phyloP scores from a whole-genome alignment of 176 grass and related monocot genomes.

The Zoysia pacifica region DNA sequence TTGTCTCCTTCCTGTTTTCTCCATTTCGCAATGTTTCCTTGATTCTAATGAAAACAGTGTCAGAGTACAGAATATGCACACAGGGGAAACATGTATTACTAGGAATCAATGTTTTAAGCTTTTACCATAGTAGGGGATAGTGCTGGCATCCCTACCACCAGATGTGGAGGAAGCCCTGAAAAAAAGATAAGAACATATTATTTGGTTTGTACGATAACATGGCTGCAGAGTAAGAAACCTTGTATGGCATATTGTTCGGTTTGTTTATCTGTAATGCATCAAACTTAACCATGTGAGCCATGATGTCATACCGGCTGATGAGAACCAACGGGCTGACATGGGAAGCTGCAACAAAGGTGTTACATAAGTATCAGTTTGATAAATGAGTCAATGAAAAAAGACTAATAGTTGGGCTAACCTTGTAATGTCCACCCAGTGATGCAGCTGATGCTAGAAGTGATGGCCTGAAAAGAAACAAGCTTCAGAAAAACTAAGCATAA shows the following conservation, averaged over 20 bases:
- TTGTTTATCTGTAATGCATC: not conserved
- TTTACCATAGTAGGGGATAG: conserved; percentile 94
- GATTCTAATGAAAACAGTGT: conserved; percentile 25
- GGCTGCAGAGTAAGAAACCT: not conserved
- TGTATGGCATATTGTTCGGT: not conserved
- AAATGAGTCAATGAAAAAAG: not conserved
- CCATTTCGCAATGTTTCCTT: conserved; percentile 57
- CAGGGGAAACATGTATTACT: too few relatives aligned
- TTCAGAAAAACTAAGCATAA: conserved; percentile 16
- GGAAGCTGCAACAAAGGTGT: conserved; percentile 34
- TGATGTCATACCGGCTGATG: conserved; percentile 37
- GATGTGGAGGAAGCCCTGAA: conserved; percentile 73
- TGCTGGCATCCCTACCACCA: conserved; percentile 89
- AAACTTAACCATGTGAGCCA: conserved; percentile 20
- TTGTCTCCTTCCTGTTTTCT: conserved; percentile 61
- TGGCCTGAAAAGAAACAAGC: conserved; percentile 33
- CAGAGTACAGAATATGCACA: not conserved
- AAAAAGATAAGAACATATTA: conserved; percentile 26
- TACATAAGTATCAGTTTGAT: conserved; percentile 20
- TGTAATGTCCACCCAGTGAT: conserved; percentile 33
- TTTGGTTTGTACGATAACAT: not conserved
- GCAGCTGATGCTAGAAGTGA: conserved; percentile 14
- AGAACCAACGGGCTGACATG: conserved; percentile 40
- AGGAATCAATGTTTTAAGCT: conserved; percentile 16
- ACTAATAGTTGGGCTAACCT: conserved; percentile 28